Percentiles rank a stretch among this genome's conserved stretches.
phyloP scores from a whole-genome alignment of 768 basidiomycete genomes.

The Hysterangium stoloniferum region DNA sequence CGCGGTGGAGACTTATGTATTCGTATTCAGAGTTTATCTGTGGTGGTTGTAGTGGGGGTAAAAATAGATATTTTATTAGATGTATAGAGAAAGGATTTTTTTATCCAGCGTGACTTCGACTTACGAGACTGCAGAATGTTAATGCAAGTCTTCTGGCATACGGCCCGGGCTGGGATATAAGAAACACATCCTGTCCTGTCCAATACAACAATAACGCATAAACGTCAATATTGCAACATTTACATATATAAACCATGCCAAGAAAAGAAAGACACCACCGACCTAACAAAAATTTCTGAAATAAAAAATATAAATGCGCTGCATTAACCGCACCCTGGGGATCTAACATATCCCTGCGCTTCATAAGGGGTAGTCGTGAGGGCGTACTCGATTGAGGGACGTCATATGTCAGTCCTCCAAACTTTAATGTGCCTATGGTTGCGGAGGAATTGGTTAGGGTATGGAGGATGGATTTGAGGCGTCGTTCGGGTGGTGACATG shows the following conservation, averaged over 20 bases:
- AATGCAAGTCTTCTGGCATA: conserved; percentile 55
- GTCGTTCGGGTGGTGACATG: conserved; percentile 5
- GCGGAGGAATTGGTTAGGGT: not conserved
- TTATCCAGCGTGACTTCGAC: too few species aligned
- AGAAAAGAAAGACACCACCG: not conserved
- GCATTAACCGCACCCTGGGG: conserved; percentile 42
- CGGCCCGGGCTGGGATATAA: conserved; percentile 60
- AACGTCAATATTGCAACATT: too few species aligned
- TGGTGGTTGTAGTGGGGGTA: too few species aligned
- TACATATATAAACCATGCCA: not conserved
- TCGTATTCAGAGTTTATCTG: conserved; percentile 63
- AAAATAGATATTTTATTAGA: not conserved
- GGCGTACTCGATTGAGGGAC: conserved; percentile 42
- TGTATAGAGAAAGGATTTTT: not conserved
- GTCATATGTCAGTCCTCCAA: conserved; percentile 50
- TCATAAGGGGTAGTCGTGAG: conserved; percentile 37
- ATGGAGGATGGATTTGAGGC: not conserved
- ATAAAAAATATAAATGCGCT: conserved; percentile 54
- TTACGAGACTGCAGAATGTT: conserved; percentile 51
- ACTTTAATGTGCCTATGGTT: conserved; percentile 44
- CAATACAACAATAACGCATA: not conserved
- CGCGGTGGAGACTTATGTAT: conserved; percentile 57
- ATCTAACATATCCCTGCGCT: conserved; percentile 42
- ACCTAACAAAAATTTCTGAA: conserved; percentile 58
- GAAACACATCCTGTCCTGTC: conserved; percentile 50